Conservation (phyloP, 129 eudicot species). For the Chrysanthemum seticuspe region DNA sequence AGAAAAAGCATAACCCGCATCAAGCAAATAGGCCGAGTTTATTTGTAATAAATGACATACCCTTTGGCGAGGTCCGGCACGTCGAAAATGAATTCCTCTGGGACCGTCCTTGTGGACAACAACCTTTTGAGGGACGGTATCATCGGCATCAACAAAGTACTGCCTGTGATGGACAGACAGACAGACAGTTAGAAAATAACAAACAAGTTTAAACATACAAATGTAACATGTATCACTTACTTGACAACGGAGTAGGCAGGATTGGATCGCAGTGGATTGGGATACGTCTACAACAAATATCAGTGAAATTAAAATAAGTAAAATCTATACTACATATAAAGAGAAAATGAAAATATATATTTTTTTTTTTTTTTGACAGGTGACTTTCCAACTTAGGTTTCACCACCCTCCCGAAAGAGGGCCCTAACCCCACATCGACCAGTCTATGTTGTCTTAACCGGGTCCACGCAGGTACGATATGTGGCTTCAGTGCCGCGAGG, state of each 20-base stretch:
- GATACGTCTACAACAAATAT: constrained; percentile 56
- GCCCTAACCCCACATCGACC: no score
- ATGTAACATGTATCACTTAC: constrained; percentile 40
- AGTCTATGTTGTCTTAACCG: no score
- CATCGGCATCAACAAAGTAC: constrained; percentile 75
- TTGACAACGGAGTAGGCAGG: constrained; percentile 96
- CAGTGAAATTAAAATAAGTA: no score
- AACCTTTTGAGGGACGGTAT: constrained; percentile 74
- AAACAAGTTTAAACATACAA: background rate
- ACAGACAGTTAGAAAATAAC: background rate
- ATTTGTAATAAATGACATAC: no score
- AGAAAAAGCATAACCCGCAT: background rate
- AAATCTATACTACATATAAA: no score
- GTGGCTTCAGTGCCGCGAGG: no score
- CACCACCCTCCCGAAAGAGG: no score
- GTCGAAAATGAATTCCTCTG: constrained; percentile 86
- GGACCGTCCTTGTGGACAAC: constrained; percentile 84
- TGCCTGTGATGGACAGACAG: constrained; percentile 49
- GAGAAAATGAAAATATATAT: no score
- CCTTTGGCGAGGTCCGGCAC: constrained; percentile 95
- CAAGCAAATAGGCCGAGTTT: no score
- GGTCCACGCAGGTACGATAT: no score
- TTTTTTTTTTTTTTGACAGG: no score
- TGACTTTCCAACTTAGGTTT: no score
- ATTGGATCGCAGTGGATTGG: constrained; percentile 79